Conservation (phyloP, 768 basidiomycete species). For the Trametes sanguinea region DNA sequence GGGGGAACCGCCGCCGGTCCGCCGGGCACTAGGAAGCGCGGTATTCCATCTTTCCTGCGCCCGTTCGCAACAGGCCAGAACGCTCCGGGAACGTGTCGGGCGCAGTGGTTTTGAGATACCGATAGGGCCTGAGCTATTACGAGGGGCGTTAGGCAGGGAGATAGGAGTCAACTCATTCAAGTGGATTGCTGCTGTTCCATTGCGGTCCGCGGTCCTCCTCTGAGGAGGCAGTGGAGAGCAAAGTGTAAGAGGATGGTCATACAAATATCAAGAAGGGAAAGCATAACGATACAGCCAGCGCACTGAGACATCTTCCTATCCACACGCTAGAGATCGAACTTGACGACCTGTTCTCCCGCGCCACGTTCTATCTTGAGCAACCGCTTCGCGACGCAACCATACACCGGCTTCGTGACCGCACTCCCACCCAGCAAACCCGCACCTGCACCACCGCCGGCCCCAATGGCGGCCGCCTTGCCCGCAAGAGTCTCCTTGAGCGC, state of each 20-base stretch:
- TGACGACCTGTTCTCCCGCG: slow-evolving; percentile 72
- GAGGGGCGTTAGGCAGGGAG: too few species aligned
- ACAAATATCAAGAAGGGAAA: neutral
- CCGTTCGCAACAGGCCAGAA: too few species aligned
- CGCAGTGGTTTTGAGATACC: too few species aligned
- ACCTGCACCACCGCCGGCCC: slow-evolving; percentile 17
- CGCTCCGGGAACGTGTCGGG: too few species aligned
- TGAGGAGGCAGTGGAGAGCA: too few species aligned
- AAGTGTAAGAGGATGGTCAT: too few species aligned
- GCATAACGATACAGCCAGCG: neutral
- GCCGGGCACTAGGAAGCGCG: neutral
- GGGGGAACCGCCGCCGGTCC: neutral
- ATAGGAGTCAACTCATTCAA: too few species aligned
- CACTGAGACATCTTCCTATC: neutral
- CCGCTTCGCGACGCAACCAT: slow-evolving; percentile 80
- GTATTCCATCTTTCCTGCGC: too few species aligned
- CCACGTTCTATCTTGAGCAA: slow-evolving; percentile 76
- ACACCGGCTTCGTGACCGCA: slow-evolving; percentile 63
- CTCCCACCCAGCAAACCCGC: slow-evolving; percentile 37
- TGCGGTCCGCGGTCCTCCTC: too few species aligned
- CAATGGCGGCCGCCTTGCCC: slow-evolving; percentile 40
- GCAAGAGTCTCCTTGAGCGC: slow-evolving; percentile 61
- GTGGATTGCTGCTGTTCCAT: too few species aligned
- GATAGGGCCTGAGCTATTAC: too few species aligned
- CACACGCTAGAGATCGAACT: slow-evolving; percentile 55